Percentiles rank a stretch among this genome's conserved stretches.
These are phyloP conservation scores for Begonia masoniana DNA, from an alignment of 306 rosid genomes.

Conservation along the genomic window DNA sequence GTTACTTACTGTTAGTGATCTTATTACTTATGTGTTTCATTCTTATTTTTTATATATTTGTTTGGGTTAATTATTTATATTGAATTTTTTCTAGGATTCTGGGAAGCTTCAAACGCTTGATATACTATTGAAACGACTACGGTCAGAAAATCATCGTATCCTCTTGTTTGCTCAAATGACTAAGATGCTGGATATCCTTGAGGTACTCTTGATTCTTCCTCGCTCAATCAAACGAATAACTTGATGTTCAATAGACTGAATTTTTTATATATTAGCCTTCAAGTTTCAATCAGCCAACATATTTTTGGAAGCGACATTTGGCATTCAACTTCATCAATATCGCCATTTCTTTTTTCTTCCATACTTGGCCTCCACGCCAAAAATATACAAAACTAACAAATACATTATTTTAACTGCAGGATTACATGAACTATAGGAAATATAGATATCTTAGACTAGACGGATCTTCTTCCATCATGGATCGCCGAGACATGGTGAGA, in stretches of 20 bases:
- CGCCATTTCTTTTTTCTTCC: neutral
- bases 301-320: too few species aligned
- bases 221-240: neutral
- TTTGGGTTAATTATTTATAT: neutral
- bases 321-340: neutral
- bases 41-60: slow-evolving; percentile 1
- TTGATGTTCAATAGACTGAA: too few species aligned
- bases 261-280: too few species aligned
- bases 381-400: too few species aligned
- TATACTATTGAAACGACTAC: slow-evolving; percentile 80
- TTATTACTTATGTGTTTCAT: slow-evolving; percentile 5
- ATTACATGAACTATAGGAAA: slow-evolving; percentile 93
- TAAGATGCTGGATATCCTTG: slow-evolving; percentile 94
- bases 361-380: too few species aligned
- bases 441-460: slow-evolving; percentile 89
- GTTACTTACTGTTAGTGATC: slow-evolving; percentile 71
- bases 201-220: slow-evolving; percentile 43
- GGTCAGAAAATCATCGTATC: slow-evolving; percentile 88
- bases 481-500: slow-evolving; percentile 94
- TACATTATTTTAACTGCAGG: slow-evolving; percentile 31
- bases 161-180: slow-evolving; percentile 99
- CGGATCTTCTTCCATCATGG: slow-evolving; percentile 93
- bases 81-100: slow-evolving; percentile 54
- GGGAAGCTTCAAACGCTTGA: slow-evolving; percentile 99
- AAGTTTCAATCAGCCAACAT: too few species aligned